Conservation (phyloP, 768 basidiomycete species). For the Pisolithus microcarpus region DNA sequence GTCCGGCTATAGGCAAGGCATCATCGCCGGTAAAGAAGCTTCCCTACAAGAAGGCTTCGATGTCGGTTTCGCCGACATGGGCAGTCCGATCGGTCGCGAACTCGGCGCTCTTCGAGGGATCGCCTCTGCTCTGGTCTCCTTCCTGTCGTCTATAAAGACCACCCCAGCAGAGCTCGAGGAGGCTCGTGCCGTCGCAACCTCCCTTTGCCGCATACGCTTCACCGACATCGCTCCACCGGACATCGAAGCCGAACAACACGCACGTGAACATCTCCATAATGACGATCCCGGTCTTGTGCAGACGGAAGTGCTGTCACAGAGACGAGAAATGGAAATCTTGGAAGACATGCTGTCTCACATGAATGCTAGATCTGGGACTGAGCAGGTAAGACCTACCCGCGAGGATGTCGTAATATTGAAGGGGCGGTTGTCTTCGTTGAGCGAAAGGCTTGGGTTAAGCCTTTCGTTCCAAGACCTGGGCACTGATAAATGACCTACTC, state of each 20-base stretch:
- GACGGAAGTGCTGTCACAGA: constrained; percentile 39
- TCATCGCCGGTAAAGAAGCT: constrained; percentile 83
- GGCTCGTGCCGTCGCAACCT: constrained; percentile 44
- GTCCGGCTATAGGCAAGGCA: constrained; percentile 96
- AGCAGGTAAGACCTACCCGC: constrained; percentile 25
- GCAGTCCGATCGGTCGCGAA: constrained; percentile 68
- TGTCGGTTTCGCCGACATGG: constrained; percentile 64
- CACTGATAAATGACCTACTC: not conserved
- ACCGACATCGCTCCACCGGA: constrained; percentile 71
- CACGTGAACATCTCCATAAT: constrained; percentile 50
- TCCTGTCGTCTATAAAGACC: constrained; percentile 35
- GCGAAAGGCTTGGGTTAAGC: constrained; percentile 26
- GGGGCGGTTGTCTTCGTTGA: constrained; percentile 28
- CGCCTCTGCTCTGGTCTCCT: constrained; percentile 53
- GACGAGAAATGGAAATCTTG: constrained; percentile 44
- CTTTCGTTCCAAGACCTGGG: constrained; percentile 8
- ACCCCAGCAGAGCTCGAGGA: constrained; percentile 28
- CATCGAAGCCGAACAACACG: constrained; percentile 72
- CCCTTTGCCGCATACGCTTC: constrained; percentile 57
- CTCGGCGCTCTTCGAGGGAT: constrained; percentile 74
- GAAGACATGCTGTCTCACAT: constrained; percentile 51
- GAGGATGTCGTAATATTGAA: constrained; percentile 37
- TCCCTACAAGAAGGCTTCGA: constrained; percentile 90
- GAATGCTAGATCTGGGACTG: not conserved
- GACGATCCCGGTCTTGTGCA: constrained; percentile 25